phyloP scores from a whole-genome alignment of 768 basidiomycete genomes.

The Tulasnella sp. region DNA sequence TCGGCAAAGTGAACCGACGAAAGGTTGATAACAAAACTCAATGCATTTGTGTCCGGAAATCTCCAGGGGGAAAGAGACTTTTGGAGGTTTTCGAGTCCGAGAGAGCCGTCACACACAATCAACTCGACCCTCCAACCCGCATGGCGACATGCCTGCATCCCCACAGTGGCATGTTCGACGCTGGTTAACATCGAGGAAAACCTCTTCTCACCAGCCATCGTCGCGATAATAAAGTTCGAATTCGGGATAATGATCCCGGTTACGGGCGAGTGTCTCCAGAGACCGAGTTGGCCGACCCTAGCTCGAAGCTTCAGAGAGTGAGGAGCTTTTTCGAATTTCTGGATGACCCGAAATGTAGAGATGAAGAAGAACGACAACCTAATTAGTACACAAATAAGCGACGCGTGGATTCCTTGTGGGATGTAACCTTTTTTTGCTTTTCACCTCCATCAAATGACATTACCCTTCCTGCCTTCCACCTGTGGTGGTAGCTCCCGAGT shows the following conservation, averaged over 20 bases:
- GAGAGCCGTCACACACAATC: neutral
- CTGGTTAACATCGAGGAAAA: neutral
- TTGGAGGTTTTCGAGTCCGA: neutral
- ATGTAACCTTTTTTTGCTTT: no score
- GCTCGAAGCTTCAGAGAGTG: neutral
- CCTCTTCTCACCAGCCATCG: neutral
- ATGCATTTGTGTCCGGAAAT: neutral
- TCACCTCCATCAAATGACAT: no score
- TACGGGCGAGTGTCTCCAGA: neutral
- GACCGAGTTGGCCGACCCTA: neutral
- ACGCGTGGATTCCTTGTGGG: no score
- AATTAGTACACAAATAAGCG: neutral
- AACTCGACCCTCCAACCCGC: neutral
- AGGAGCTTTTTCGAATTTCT: no score
- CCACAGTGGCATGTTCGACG: neutral
- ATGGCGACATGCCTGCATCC: neutral
- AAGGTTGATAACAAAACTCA: neutral
- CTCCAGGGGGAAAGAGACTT: neutral
- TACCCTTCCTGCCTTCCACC: neutral
- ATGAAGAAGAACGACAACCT: no score
- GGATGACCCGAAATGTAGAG: no score
- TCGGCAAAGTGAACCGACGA: neutral
- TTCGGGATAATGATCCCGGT: neutral
- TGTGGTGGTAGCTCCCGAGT: neutral
- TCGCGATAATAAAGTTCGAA: neutral